Percentiles rank a stretch among this genome's conserved stretches.
phyloP scores from a whole-genome alignment of 345 rosid species.

The Eucalyptus cloeziana region DNA sequence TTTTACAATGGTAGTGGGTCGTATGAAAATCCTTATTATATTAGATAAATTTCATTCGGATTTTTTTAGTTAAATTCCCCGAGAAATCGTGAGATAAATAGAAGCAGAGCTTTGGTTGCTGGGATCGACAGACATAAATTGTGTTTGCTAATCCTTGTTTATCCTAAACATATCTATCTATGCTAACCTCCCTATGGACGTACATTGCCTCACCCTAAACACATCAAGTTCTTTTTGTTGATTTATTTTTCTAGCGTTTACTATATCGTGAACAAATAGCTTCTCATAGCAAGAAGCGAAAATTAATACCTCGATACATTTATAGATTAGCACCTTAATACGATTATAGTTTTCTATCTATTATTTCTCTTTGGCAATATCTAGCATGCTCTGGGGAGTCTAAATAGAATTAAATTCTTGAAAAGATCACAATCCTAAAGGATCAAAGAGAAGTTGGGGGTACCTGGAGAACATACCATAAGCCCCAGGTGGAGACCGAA shows the following conservation, averaged over 20 bases:
- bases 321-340: too few species aligned
- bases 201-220: background rate
- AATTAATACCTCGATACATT: background rate
- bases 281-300: background rate
- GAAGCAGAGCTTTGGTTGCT: background rate
- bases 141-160: background rate
- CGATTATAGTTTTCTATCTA: too few species aligned
- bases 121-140: background rate
- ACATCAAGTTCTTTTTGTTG: background rate
- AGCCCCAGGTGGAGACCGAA: background rate
- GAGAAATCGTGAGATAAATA: background rate
- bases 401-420: background rate
- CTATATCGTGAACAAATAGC: background rate
- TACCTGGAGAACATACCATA: slow-evolving; percentile 12
- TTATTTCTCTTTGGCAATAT: background rate
- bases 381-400: background rate
- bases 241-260: background rate
- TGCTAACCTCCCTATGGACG: background rate
- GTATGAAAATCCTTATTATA: background rate
- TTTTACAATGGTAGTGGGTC: background rate
- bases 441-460: background rate
- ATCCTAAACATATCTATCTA: background rate
- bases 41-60: background rate
- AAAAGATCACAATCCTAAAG: too few species aligned
- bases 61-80: background rate